phyloP scores from a whole-genome alignment of 495 filamentous ascomycete species.

The Peziza echinospora region DNA sequence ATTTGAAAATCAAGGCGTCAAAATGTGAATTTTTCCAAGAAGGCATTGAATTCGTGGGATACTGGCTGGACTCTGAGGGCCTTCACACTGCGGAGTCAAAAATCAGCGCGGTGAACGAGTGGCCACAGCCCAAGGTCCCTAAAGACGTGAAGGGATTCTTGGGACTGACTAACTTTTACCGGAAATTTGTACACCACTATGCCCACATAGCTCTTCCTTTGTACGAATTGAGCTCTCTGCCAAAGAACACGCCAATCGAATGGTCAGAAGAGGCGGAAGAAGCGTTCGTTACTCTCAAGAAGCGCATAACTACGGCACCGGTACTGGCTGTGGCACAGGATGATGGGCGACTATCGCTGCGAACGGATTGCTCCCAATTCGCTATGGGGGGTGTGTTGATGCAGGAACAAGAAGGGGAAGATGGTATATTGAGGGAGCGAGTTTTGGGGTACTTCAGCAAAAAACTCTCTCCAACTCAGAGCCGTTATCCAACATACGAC shows the following conservation, averaged over 20 bases:
- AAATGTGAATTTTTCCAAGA: background rate
- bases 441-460: no score
- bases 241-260: background rate
- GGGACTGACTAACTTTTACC: background rate
- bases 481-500: background rate
- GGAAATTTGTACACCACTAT: background rate
- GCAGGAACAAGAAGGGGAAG: background rate
- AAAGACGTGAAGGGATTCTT: background rate
- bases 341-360: background rate
- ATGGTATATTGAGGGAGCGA: background rate
- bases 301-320: background rate
- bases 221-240: background rate
- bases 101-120: background rate
- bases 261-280: background rate
- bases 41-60: background rate
- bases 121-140: background rate
- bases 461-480: no score
- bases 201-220: background rate
- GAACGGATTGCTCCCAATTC: background rate
- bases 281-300: background rate
- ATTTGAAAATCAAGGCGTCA: no score
- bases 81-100: background rate
- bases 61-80: background rate
- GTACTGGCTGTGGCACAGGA: background rate
- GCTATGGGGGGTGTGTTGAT: background rate